Percentiles rank a stretch among this genome's conserved stretches.
These are phyloP conservation scores for Phytophthora fragariae DNA, from an alignment of 352 stramenopile species.

Conservation along the genomic window DNA sequence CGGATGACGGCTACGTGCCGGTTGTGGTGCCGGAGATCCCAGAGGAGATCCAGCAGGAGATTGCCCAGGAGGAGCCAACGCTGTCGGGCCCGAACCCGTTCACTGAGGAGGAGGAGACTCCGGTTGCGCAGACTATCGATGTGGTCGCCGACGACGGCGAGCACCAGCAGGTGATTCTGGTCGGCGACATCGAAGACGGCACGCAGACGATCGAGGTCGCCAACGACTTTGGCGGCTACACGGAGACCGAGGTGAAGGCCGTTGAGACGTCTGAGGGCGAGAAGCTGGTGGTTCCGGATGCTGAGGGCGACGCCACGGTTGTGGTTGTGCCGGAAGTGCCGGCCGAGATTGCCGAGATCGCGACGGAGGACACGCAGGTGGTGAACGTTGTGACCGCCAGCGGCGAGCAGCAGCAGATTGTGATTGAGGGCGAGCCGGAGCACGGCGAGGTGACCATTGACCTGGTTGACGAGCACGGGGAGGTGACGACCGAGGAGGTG, in stretches of 20 bases:
- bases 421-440: slow-evolving; percentile 19
- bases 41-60: not conserved
- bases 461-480: slow-evolving; percentile 14
- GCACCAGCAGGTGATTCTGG: slow-evolving; percentile 11
- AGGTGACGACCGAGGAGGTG: slow-evolving; percentile 2
- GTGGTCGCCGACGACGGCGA: slow-evolving; percentile 6
- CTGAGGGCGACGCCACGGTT: slow-evolving; percentile 1
- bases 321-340: slow-evolving; percentile 5
- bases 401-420: slow-evolving; percentile 12
- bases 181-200: slow-evolving; percentile 12
- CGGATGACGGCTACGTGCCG: not conserved
- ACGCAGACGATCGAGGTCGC: slow-evolving; percentile 15
- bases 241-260: not conserved
- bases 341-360: slow-evolving; percentile 21
- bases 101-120: too few species aligned
- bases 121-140: not conserved
- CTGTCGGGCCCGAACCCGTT: too few species aligned
- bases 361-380: slow-evolving; percentile 12
- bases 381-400: slow-evolving; percentile 16
- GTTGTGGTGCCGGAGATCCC: not conserved
- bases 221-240: slow-evolving; percentile 5
- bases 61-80: too few species aligned
- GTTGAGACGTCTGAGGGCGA: slow-evolving; percentile 11
- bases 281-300: not conserved
- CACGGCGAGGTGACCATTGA: slow-evolving; percentile 18